Percentiles rank a stretch among this genome's conserved stretches.
phyloP scores from a whole-genome alignment of 768 basidiomycete genomes.

The Astraeus odoratus region DNA sequence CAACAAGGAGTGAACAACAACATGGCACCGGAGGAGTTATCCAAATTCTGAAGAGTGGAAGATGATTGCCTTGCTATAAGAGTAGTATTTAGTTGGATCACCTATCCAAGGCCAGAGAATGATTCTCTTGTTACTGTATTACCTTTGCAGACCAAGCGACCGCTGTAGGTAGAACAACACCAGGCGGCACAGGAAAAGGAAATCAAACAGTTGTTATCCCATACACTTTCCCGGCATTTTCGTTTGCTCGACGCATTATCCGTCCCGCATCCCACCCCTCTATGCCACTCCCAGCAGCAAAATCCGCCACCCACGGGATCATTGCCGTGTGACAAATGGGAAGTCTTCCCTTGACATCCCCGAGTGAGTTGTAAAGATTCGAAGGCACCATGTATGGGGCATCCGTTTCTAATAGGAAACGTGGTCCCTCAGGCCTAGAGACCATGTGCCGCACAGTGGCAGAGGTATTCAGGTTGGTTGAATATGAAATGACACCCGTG shows the following conservation, averaged over 20 bases:
- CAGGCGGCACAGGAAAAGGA: neutral
- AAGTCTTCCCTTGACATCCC: conserved; percentile 47
- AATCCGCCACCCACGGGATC: conserved; percentile 83
- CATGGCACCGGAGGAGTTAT: conserved; percentile 1
- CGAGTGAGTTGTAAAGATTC: conserved; percentile 57
- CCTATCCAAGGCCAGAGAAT: too few species aligned
- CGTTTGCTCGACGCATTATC: conserved; percentile 55
- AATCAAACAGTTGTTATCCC: conserved; percentile 24
- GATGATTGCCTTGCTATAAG: too few species aligned
- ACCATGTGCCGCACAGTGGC: conserved; percentile 54
- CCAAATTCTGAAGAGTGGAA: too few species aligned
- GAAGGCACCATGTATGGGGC: conserved; percentile 84
- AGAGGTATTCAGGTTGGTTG: conserved; percentile 67
- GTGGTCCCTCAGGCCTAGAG: conserved; percentile 23
- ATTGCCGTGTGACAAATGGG: conserved; percentile 74
- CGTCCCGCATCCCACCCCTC: conserved; percentile 45
- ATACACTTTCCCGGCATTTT: conserved; percentile 61
- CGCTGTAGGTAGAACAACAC: too few species aligned
- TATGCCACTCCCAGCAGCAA: conserved; percentile 44
- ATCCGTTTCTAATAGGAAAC: conserved; percentile 75
- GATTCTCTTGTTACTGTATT: too few species aligned
- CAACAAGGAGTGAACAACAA: conserved; percentile 3
- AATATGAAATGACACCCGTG: conserved; percentile 80
- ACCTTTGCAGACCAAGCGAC: too few species aligned
- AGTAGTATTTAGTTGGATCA: too few species aligned